A percentile compares a stretch with the other conserved stretches of the same genome.
phyloP scores from a whole-genome alignment of 148 eudicot genomes.

The Bassia scoparia region DNA sequence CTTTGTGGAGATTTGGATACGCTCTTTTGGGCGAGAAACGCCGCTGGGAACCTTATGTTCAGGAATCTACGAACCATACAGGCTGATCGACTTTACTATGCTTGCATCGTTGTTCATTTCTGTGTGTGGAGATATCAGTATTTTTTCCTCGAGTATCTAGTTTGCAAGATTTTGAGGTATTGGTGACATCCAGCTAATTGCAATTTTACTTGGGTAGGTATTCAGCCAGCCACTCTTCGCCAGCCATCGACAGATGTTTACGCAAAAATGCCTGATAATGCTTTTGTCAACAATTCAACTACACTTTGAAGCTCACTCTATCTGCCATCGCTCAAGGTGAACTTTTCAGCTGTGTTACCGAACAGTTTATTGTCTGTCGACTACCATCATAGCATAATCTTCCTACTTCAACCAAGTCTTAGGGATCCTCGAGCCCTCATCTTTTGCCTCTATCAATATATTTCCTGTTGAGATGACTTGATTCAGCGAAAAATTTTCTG shows the following conservation, averaged over 20 bases:
- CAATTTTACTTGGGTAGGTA: slow-evolving; percentile 32
- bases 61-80: slow-evolving; percentile 84
- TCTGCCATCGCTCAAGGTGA: slow-evolving; percentile 39
- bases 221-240: slow-evolving; percentile 62
- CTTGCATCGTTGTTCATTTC: slow-evolving; percentile 70
- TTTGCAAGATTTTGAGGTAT: too few relatives aligned
- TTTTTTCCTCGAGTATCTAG: neutral
- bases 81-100: slow-evolving; percentile 84
- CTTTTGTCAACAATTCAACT: slow-evolving; percentile 34
- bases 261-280: slow-evolving; percentile 33
- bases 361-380: slow-evolving; percentile 40
- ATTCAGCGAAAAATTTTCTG: slow-evolving; percentile 42
- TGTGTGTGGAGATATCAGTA: slow-evolving; percentile 95
- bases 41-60: slow-evolving; percentile 90
- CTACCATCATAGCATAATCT: slow-evolving; percentile 40
- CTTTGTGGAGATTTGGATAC: slow-evolving; percentile 85
- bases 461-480: slow-evolving; percentile 62
- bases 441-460: slow-evolving; percentile 59
- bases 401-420: slow-evolving; percentile 59
- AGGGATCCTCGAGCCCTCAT: slow-evolving; percentile 50
- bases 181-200: neutral
- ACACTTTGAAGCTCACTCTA: slow-evolving; percentile 34
- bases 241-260: slow-evolving; percentile 38
- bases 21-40: slow-evolving; percentile 75
- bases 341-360: slow-evolving; percentile 45